A percentile compares a stretch with the other conserved stretches of the same genome.
Conservation (phyloP, 306 rosid species). For the Ochetophila trinervis region DNA sequence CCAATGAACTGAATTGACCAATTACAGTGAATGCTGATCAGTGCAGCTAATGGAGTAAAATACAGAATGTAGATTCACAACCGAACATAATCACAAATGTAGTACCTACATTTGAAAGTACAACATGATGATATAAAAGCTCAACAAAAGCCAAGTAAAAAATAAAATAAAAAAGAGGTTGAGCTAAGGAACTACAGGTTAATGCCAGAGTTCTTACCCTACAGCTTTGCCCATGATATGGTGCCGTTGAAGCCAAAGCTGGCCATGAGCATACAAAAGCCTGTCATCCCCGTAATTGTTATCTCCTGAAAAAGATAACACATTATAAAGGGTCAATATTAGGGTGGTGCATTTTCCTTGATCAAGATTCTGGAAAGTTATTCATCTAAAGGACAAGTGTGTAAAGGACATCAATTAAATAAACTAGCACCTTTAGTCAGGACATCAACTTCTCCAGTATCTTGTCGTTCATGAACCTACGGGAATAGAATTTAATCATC, state of each 20-base stretch:
- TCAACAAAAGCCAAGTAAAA: too few relatives aligned
- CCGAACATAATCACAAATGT: too few relatives aligned
- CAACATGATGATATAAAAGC: too few relatives aligned
- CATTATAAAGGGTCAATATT: background rate
- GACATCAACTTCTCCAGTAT: constrained; percentile 80
- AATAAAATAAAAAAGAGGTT: background rate
- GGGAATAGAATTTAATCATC: constrained; percentile 11
- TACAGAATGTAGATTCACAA: too few relatives aligned
- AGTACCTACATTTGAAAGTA: too few relatives aligned
- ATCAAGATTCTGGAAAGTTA: background rate
- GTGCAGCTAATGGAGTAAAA: background rate
- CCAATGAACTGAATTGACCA: background rate
- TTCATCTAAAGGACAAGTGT: constrained; percentile 1
- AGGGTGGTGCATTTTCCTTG: background rate
- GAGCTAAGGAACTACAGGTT: background rate
- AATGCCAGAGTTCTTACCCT: constrained; percentile 45
- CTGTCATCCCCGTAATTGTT: constrained; percentile 88
- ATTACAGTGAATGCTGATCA: background rate
- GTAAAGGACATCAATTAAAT: background rate
- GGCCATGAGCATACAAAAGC: constrained; percentile 87
- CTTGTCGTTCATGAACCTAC: constrained; percentile 81
- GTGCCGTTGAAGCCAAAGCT: constrained; percentile 86
- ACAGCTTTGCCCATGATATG: constrained; percentile 98
- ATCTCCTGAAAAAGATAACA: constrained; percentile 59
- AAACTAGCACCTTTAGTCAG: constrained; percentile 74